phyloP scores from a whole-genome alignment of 805 yeast genomes.

The Gaillardinia entomophila region DNA sequence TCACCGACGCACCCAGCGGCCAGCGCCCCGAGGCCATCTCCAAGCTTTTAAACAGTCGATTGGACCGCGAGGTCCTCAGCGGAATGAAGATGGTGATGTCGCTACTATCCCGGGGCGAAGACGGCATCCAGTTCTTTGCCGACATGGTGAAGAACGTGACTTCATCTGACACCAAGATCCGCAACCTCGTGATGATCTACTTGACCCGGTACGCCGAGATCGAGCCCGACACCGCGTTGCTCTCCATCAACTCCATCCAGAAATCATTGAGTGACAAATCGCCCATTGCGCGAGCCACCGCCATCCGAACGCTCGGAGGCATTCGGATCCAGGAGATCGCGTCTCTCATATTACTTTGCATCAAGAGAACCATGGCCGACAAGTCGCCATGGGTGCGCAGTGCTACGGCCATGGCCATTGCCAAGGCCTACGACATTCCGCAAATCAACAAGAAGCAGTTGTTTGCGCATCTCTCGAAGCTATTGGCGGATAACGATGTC shows the following conservation, averaged over 20 bases:
- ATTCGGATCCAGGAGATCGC: conserved; percentile 74
- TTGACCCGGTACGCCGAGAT: conserved; percentile 70
- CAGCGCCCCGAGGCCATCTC: conserved; percentile 62
- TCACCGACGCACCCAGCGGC: conserved; percentile 57
- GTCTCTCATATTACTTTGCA: conserved; percentile 70
- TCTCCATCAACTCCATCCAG: conserved; percentile 89
- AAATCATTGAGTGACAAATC: conserved; percentile 67
- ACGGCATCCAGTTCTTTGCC: conserved; percentile 53
- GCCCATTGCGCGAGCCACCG: conserved; percentile 63
- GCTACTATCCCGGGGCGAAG: conserved; percentile 35
- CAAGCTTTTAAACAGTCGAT: conserved; percentile 59
- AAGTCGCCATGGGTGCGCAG: conserved; percentile 72
- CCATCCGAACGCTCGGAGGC: conserved; percentile 78
- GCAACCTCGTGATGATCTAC: conserved; percentile 72
- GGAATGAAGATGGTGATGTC: conserved; percentile 40
- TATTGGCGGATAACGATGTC: conserved; percentile 62
- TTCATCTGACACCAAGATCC: conserved; percentile 54
- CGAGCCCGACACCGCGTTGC: conserved; percentile 84
- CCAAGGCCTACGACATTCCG: conserved; percentile 43
- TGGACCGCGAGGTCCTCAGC: conserved; percentile 45
- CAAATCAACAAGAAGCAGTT: conserved; percentile 44
- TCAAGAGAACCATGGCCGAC: conserved; percentile 65
- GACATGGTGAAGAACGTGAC: conserved; percentile 86
- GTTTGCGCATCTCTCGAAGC: conserved; percentile 39
- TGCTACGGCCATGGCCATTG: conserved; percentile 72